These are phyloP conservation scores for Chlorella sorokiniana DNA, from an alignment of 139 green algal species.

Conservation along the genomic window DNA sequence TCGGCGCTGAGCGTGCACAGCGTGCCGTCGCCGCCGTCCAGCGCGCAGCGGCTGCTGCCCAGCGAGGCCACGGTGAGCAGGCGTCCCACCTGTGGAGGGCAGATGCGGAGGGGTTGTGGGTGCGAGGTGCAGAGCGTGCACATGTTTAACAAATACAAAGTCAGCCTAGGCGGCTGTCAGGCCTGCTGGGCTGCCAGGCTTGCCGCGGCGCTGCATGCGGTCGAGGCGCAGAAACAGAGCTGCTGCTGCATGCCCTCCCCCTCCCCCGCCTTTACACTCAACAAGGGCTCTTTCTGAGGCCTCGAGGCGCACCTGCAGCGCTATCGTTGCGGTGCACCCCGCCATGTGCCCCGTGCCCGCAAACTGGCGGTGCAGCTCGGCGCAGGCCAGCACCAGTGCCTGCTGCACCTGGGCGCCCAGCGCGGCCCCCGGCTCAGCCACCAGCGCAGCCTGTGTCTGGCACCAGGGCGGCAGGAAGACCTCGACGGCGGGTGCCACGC, in stretches of 20 bases:
- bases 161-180: too few species aligned
- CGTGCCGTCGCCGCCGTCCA: slow-evolving; percentile 68
- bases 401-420: slow-evolving; percentile 29
- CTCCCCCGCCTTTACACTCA: too few species aligned
- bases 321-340: slow-evolving; percentile 64
- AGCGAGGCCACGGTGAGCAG: slow-evolving; percentile 83
- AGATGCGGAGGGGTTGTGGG: background rate
- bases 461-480: background rate
- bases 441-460: background rate
- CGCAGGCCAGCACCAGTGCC: slow-evolving; percentile 29
- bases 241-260: too few species aligned
- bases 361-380: slow-evolving; percentile 38
- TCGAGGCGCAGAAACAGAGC: too few species aligned
- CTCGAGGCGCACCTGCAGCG: slow-evolving; percentile 8
- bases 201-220: too few species aligned
- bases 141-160: background rate
- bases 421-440: too few species aligned
- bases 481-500: slow-evolving; percentile 12
- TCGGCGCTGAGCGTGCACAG: slow-evolving; percentile 39
- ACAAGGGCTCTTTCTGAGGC: background rate
- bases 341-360: slow-evolving; percentile 29
- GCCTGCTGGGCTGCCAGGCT: too few species aligned
- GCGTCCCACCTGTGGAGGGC: slow-evolving; percentile 54
- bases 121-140: background rate
- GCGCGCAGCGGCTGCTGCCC: slow-evolving; percentile 78